A percentile compares a stretch with the other conserved stretches of the same genome.
Evolutionary conservation across 108 stramenopile species (phyloP).

Genomic region (Skeletonema grethae): DNA sequence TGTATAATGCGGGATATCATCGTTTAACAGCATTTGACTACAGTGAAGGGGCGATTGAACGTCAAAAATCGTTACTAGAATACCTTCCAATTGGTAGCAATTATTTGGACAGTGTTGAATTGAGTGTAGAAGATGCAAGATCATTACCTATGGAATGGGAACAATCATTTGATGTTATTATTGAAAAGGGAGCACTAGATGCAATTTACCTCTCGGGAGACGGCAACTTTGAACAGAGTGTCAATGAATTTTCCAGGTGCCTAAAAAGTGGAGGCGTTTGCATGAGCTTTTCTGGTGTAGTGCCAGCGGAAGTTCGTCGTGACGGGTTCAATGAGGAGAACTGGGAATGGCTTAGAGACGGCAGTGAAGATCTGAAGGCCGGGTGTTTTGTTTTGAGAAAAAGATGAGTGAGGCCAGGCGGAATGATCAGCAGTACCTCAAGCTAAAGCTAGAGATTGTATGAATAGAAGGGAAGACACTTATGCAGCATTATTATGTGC

Average conservation of each 20-base stretch:
- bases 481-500: too few relatives aligned
- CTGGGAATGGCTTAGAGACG: constrained; percentile 81
- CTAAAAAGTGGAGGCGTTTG: constrained; percentile 56
- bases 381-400: constrained; percentile 72
- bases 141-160: constrained; percentile 57
- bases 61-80: constrained; percentile 61
- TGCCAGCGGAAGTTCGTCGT: constrained; percentile 60
- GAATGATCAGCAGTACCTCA: too few relatives aligned
- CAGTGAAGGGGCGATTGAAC: constrained; percentile 71
- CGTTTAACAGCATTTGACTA: constrained; percentile 74
- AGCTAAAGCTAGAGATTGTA: too few relatives aligned
- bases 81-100: constrained; percentile 42
- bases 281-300: constrained; percentile 74
- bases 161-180: constrained; percentile 60
- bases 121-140: constrained; percentile 63
- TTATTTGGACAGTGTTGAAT: constrained; percentile 31
- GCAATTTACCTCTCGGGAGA: constrained; percentile 81
- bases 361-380: constrained; percentile 71
- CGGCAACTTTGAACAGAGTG: constrained; percentile 64
- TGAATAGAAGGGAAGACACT: too few relatives aligned
- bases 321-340: constrained; percentile 38
- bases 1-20: constrained; percentile 61
- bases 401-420: constrained; percentile 4
- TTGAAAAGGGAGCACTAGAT: constrained; percentile 84
- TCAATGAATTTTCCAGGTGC: constrained; percentile 60